Conservation (phyloP, 176 grass and related monocot genomes). For the Triticum dicoccoides region DNA sequence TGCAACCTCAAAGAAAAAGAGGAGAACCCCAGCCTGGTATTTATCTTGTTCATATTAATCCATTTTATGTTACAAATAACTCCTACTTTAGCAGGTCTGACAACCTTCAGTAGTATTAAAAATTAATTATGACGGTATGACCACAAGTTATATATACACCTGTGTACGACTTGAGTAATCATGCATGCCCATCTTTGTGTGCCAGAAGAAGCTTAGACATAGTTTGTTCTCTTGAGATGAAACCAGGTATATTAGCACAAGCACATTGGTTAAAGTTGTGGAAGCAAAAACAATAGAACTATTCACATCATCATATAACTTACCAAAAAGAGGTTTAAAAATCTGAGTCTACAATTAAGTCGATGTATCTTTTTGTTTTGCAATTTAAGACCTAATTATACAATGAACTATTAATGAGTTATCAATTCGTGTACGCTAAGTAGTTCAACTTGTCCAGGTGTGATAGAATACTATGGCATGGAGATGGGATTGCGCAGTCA, state of each 20-base stretch:
- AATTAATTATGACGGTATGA: background rate
- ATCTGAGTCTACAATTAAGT: background rate
- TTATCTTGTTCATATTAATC: background rate
- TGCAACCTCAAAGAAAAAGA: conserved; percentile 86
- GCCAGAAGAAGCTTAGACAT: background rate
- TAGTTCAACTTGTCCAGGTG: conserved; percentile 51
- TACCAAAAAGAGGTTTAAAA: background rate
- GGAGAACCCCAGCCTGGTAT: conserved; percentile 92
- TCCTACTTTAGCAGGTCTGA: background rate
- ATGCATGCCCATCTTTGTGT: background rate
- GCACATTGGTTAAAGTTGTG: background rate
- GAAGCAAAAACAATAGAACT: conserved; percentile 4
- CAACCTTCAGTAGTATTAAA: background rate
- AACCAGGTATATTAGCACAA: background rate
- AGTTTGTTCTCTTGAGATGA: background rate
- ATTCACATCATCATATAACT: background rate
- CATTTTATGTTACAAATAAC: background rate
- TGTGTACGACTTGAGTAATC: background rate
- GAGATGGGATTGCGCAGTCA: conserved; percentile 55
- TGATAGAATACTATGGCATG: conserved; percentile 78
- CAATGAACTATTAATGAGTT: background rate
- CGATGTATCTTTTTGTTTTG: background rate
- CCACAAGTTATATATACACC: background rate
- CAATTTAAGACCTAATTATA: background rate
- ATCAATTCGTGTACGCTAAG: background rate